Evolutionary conservation across 2,329 filamentous ascomycete species (phyloP).

Genomic region (Xylaria sp.): DNA sequence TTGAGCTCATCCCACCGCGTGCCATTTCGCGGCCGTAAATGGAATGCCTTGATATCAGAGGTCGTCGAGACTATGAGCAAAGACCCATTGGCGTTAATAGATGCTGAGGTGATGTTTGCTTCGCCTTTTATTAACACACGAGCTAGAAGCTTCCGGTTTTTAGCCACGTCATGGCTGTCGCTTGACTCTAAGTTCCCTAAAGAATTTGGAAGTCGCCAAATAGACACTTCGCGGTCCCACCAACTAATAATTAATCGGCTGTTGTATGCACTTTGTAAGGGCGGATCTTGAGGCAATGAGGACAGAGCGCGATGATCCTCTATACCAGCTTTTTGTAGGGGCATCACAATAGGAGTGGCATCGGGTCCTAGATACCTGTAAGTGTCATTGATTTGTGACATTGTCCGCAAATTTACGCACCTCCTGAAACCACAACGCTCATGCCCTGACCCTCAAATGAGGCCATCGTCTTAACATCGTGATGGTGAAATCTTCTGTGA

Average conservation of each 20-base stretch:
- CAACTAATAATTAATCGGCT: conserved; percentile 85
- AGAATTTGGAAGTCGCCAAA: conserved; percentile 74
- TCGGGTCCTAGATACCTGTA: conserved; percentile 74
- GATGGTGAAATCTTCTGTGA: conserved; percentile 86
- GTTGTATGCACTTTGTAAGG: conserved; percentile 76
- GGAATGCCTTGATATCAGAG: conserved; percentile 81
- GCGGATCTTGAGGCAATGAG: conserved; percentile 82
- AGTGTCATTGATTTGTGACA: conserved; percentile 41
- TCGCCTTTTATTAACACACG: conserved; percentile 78
- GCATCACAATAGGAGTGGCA: conserved; percentile 82
- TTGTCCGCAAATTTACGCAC: conserved; percentile 59
- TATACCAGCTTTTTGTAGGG: conserved; percentile 78
- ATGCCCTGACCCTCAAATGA: conserved; percentile 85
- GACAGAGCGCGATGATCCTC: conserved; percentile 86
- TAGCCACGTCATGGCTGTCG: conserved; percentile 57
- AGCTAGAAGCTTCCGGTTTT: conserved; percentile 73
- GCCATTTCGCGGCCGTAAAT: conserved; percentile 65
- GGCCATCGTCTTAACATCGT: conserved; percentile 95
- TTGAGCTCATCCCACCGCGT: conserved; percentile 70
- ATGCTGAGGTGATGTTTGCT: conserved; percentile 81
- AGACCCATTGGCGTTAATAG: conserved; percentile 76
- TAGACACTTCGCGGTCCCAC: conserved; percentile 88
- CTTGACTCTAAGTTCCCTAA: conserved; percentile 60
- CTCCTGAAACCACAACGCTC: conserved; percentile 91
- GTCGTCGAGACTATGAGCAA: conserved; percentile 81